Conservation (phyloP, 495 filamentous ascomycete species). For the Penicilliopsis zonata region DNA sequence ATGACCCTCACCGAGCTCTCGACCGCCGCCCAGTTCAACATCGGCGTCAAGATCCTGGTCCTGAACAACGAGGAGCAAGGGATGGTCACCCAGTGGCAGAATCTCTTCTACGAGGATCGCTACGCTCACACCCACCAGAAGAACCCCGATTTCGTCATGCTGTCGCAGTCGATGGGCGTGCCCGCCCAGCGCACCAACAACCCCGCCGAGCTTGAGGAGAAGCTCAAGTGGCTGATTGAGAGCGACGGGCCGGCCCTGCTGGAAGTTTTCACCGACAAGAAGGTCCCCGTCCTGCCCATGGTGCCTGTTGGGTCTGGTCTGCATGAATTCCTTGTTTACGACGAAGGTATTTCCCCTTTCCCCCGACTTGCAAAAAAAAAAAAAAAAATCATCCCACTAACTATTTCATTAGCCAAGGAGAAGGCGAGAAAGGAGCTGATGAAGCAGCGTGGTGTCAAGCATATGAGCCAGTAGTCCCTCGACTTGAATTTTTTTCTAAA, state of each 20-base stretch:
- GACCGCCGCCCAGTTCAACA: constrained; percentile 86
- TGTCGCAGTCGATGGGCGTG: constrained; percentile 74
- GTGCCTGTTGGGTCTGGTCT: constrained; percentile 77
- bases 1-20: constrained; percentile 91
- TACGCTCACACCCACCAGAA: constrained; percentile 86
- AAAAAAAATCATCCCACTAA: too few relatives aligned
- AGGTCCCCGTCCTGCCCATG: constrained; percentile 98
- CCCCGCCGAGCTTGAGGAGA: constrained; percentile 60
- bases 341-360: constrained; percentile 46
- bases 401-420: constrained; percentile 67
- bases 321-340: constrained; percentile 90
- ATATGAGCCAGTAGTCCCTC: constrained; percentile 11
- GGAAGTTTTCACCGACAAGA: constrained; percentile 55
- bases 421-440: constrained; percentile 61
- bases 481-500: too few relatives aligned
- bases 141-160: constrained; percentile 79
- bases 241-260: constrained; percentile 67
- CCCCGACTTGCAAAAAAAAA: not conserved
- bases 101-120: constrained; percentile 83
- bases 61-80: constrained; percentile 91
- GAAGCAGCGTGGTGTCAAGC: constrained; percentile 46
- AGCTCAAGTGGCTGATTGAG: constrained; percentile 81
- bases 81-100: constrained; percentile 97
- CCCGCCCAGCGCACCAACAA: constrained; percentile 51
- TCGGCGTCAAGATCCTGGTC: constrained; percentile 82